Percentiles rank a stretch among this genome's conserved stretches.
phyloP scores from a whole-genome alignment of 352 stramenopile species.

The Globisporangium recalcitrans region DNA sequence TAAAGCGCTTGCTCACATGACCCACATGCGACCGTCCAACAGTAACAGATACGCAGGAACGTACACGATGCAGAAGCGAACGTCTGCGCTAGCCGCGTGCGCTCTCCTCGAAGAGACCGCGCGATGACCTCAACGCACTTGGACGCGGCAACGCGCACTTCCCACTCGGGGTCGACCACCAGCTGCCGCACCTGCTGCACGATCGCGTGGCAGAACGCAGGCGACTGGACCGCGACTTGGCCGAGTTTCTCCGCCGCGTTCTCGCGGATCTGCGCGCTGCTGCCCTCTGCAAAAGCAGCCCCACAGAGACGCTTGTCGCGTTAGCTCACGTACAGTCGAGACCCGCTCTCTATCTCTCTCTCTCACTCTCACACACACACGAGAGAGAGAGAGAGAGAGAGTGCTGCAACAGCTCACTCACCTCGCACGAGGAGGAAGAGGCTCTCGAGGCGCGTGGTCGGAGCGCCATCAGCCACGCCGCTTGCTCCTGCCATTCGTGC shows the following conservation, averaged over 20 bases:
- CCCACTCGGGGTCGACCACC: constrained; percentile 52
- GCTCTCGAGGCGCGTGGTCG: constrained; percentile 68
- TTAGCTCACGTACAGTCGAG: no score
- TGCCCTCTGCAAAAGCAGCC: constrained; percentile 42
- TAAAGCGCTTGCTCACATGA: no score
- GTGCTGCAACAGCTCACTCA: constrained; percentile 31
- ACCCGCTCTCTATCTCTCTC: no score
- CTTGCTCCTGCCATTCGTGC: background rate
- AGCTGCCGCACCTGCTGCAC: constrained; percentile 49
- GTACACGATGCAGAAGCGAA: constrained; percentile 49
- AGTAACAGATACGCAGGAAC: constrained; percentile 4
- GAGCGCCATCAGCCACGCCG: constrained; percentile 15
- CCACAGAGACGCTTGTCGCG: background rate
- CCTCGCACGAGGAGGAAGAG: constrained; percentile 72
- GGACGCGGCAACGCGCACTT: constrained; percentile 63
- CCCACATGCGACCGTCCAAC: background rate
- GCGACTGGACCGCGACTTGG: constrained; percentile 43
- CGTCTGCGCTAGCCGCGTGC: constrained; percentile 20
- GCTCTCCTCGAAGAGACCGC: constrained; percentile 26
- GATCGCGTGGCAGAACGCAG: constrained; percentile 45
- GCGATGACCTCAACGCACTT: constrained; percentile 60
- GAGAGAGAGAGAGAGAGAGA: no score
- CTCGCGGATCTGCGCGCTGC: constrained; percentile 52
- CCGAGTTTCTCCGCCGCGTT: constrained; percentile 73
- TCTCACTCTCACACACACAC: no score